Conservation (phyloP, 2,329 filamentous ascomycete species). For the Penicillium verrucosum region DNA sequence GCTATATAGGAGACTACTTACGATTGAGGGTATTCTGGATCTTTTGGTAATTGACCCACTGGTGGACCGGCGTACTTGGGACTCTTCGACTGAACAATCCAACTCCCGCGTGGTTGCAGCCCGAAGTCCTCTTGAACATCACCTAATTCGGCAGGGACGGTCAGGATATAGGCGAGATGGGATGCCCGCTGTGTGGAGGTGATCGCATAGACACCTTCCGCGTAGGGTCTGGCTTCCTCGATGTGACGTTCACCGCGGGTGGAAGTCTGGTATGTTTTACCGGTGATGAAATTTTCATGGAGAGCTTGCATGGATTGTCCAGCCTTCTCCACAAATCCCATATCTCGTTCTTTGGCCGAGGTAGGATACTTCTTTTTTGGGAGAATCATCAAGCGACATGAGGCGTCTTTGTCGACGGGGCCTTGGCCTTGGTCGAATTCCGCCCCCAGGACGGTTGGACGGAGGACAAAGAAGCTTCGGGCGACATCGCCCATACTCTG, state of each 20-base stretch:
- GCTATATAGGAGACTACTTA: conserved; percentile 38
- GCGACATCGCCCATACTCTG: conserved; percentile 68
- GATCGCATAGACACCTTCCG: conserved; percentile 81
- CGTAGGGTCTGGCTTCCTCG: conserved; percentile 70
- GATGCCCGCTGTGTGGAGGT: conserved; percentile 67
- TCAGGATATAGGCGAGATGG: conserved; percentile 77
- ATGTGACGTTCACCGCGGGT: conserved; percentile 66
- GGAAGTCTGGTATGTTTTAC: conserved; percentile 70
- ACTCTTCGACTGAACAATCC: conserved; percentile 76
- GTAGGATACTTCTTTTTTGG: conserved; percentile 81
- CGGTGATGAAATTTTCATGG: conserved; percentile 67
- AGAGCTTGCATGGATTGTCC: conserved; percentile 64
- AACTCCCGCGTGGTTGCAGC: conserved; percentile 67
- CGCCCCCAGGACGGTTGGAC: conserved; percentile 68
- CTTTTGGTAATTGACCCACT: conserved; percentile 60
- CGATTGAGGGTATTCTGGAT: conserved; percentile 68
- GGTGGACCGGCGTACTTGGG: conserved; percentile 66
- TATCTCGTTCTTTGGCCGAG: conserved; percentile 66
- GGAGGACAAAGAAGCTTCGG: conserved; percentile 74
- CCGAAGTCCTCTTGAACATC: conserved; percentile 75
- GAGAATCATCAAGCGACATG: conserved; percentile 70
- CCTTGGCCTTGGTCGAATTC: conserved; percentile 57
- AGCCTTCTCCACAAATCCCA: conserved; percentile 79
- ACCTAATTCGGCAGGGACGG: conserved; percentile 65
- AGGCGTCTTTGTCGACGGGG: conserved; percentile 53